phyloP scores from a whole-genome alignment of 2,329 filamentous ascomycete genomes.

The Alternaria conjuncta region DNA sequence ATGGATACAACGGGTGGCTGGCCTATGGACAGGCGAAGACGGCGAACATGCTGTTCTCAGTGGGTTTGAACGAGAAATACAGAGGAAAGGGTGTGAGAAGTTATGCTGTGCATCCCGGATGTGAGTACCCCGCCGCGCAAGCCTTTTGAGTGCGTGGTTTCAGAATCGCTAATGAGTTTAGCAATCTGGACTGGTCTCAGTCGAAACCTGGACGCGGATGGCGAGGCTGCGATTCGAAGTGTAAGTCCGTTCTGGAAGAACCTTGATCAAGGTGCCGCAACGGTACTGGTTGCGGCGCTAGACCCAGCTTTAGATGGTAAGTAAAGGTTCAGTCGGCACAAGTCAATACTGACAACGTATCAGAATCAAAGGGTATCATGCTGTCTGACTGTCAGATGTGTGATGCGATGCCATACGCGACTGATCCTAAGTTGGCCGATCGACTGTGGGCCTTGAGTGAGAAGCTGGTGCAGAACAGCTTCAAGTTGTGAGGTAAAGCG shows the following conservation, averaged over 20 bases:
- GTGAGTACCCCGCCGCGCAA: conserved; percentile 20
- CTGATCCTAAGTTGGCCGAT: conserved; percentile 31
- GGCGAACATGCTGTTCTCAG: conserved; percentile 40
- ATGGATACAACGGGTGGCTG: conserved; percentile 36
- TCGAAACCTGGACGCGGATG: conserved; percentile 36
- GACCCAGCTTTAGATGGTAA: conserved; percentile 37
- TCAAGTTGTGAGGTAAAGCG: conserved; percentile 11
- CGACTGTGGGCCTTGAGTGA: conserved; percentile 42
- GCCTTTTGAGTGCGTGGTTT: background rate
- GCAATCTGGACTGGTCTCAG: conserved; percentile 40
- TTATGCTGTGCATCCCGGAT: conserved; percentile 44
- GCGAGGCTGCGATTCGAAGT: conserved; percentile 32
- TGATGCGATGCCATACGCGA: conserved; percentile 35
- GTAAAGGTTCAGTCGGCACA: background rate
- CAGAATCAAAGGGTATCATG: conserved; percentile 32
- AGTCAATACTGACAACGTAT: background rate
- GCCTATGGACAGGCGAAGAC: conserved; percentile 43
- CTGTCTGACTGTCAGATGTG: conserved; percentile 38
- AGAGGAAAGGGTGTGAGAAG: conserved; percentile 30
- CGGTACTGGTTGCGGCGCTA: conserved; percentile 40
- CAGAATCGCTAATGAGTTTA: conserved; percentile 11
- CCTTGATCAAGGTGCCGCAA: conserved; percentile 41
- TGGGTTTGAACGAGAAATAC: conserved; percentile 29
- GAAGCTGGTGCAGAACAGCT: conserved; percentile 30
- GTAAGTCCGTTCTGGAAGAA: conserved; percentile 43